Conservation (phyloP, 2,329 filamentous ascomycete genomes). For the Tolypocladium pustulatum region DNA sequence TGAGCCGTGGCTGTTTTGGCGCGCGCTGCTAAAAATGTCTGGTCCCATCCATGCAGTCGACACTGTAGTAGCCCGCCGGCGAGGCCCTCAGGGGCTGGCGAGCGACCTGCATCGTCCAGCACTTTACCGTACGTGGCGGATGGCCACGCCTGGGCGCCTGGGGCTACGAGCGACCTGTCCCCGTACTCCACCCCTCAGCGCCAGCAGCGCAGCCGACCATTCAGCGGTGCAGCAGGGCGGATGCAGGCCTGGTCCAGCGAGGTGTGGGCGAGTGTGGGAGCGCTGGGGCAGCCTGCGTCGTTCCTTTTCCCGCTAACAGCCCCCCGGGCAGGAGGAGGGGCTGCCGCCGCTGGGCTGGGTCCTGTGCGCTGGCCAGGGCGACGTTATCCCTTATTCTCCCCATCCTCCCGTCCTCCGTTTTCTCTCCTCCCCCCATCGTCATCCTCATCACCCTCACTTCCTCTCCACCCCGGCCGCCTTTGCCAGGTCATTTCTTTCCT, state of each 20-base stretch:
- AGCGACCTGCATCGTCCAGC: background rate
- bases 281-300: background rate
- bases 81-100: background rate
- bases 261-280: background rate
- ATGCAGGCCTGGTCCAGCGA: background rate
- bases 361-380: background rate
- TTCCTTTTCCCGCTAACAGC: background rate
- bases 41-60: background rate
- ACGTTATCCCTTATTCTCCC: slow-evolving; percentile 12
- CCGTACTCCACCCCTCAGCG: background rate
- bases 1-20: background rate
- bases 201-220: background rate
- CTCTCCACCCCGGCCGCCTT: slow-evolving; percentile 21
- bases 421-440: slow-evolving; percentile 21
- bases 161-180: background rate
- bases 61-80: background rate
- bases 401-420: slow-evolving; percentile 26
- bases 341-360: background rate
- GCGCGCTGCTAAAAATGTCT: background rate
- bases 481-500: slow-evolving; percentile 28
- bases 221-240: slow-evolving; percentile 1
- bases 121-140: background rate
- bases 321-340: background rate
- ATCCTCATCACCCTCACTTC: slow-evolving; percentile 23
- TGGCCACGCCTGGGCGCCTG: background rate